A percentile compares a stretch with the other conserved stretches of the same genome.
Conservation (phyloP, 495 filamentous ascomycete species). For the Opeltia flavorubescens region DNA sequence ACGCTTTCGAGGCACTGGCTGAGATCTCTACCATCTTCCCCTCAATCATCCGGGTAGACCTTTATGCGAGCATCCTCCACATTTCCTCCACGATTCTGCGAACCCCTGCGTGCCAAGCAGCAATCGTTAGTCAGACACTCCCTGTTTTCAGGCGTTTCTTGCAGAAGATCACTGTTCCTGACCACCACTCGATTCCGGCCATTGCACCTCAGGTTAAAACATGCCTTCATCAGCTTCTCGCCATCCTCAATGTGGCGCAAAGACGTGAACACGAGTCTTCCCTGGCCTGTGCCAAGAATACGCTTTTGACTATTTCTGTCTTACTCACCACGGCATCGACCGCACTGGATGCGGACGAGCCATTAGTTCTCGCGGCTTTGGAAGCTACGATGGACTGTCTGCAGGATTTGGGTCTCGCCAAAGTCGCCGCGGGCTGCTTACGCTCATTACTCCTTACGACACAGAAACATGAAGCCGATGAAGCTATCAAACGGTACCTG, state of each 20-base stretch:
- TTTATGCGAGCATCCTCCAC: constrained; percentile 93
- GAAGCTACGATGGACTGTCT: constrained; percentile 74
- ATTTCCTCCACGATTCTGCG: constrained; percentile 89
- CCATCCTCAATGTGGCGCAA: constrained; percentile 70
- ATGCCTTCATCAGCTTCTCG: constrained; percentile 63
- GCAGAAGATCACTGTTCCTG: constrained; percentile 36
- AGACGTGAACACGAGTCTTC: constrained; percentile 68
- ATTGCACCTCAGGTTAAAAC: constrained; percentile 43
- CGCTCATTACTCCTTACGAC: constrained; percentile 60
- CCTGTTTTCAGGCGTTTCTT: constrained; percentile 89
- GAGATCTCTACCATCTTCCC: constrained; percentile 93
- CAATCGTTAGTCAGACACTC: constrained; percentile 79
- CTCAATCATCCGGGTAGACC: constrained; percentile 85
- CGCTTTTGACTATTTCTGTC: constrained; percentile 73
- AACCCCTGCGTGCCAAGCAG: constrained; percentile 69
- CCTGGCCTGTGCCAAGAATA: constrained; percentile 83
- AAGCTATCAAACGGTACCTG: constrained; percentile 57
- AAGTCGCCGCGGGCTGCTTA: constrained; percentile 76
- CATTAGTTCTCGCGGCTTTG: constrained; percentile 51
- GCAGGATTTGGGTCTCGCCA: constrained; percentile 61
- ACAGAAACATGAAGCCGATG: too few species aligned
- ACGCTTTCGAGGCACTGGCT: constrained; percentile 73
- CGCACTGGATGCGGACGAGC: constrained; percentile 56
- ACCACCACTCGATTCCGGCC: constrained; percentile 21
- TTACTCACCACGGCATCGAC: constrained; percentile 69